Base-by-base conservation (phyloP, 1,139 yeast species). In the Taphrina populina region DNA sequence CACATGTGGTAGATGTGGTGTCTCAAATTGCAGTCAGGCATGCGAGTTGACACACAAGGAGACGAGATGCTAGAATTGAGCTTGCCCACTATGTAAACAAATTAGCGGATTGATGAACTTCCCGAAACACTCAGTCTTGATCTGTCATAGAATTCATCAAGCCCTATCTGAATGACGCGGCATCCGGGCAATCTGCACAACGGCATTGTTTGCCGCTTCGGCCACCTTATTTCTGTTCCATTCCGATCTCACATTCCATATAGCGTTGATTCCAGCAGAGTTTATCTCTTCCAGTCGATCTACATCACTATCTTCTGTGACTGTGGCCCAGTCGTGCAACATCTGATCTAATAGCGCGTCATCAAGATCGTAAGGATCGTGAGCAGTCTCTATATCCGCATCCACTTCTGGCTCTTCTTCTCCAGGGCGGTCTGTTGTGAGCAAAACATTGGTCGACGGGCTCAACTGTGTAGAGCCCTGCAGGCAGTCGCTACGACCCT, bases 201-300 rank as follows among this genome's bases (percentile, higher is more conserved):
- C 15, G 17, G 15, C 23, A 27, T 15, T 20, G 13, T 37, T 40
- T 4, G 34, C 39, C 36, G 20, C 20, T 2, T 23, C 4, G 13
- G 30, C 6, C 20, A 49, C 54, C 8, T 13, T 21, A 23, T 49
- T 49, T 5, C 88, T 82, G 65, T 88, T 80, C 87, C 95, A 83
- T 4, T 71, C 68, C 51, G 74, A 70, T 55, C 95, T 75, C 61
- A 80, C 79, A 8, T 73, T 70, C 96, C 96, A 92, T 2, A 86
- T 76, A 11, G 82, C 73, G 52, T 85, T 92, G 73, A 86, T 80
- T 47, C 88, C 68, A 45, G 76, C 74, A 3, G 97, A 82, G 73
- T 84, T 83, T 11, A 83, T 69, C 47, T 79, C 79, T 69, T 92
- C 96, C 35, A 92, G 72, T 59, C 76, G 73, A 58, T 86, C 95